phyloP scores from a whole-genome alignment of 805 yeast genomes.

The Yueomyces sinensis region DNA sequence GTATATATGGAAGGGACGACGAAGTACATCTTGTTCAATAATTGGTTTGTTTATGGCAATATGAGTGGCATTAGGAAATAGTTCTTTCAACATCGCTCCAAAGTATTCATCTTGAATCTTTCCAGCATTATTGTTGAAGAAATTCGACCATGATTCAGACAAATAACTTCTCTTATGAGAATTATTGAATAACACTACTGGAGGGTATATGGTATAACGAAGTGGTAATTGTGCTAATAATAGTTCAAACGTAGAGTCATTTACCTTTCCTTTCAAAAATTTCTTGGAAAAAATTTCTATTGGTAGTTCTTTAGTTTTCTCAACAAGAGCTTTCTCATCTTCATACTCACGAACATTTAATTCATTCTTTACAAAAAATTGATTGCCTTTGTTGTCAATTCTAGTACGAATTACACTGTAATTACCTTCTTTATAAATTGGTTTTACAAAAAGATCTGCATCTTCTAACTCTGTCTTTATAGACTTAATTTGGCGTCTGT shows the following conservation, averaged over 20 bases:
- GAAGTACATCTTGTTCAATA: conserved; percentile 35
- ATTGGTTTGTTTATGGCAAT: conserved; percentile 66
- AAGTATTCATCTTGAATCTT: conserved; percentile 6
- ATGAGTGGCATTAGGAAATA: conserved; percentile 32
- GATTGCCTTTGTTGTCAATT: conserved; percentile 2
- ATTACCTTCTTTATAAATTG: conserved; percentile 10
- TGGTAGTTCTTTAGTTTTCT: background rate
- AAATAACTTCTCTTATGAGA: conserved; percentile 31
- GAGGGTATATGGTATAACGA: conserved; percentile 53
- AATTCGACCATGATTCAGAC: conserved; percentile 22
- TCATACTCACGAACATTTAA: conserved; percentile 4
- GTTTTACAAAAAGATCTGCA: conserved; percentile 10
- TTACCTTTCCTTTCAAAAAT: background rate
- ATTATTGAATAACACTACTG: conserved; percentile 47
- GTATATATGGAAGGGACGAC: conserved; percentile 49
- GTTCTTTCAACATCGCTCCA: conserved; percentile 9
- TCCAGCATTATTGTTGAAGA: conserved; percentile 7
- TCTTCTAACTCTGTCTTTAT: conserved; percentile 16
- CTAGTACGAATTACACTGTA: conserved; percentile 13
- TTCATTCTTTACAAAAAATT: conserved; percentile 1
- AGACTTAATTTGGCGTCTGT: conserved; percentile 5
- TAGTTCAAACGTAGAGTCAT: conserved; percentile 1
- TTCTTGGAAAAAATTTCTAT: background rate
- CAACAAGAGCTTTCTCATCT: background rate
- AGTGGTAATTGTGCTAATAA: conserved; percentile 14